phyloP scores from a whole-genome alignment of 2,329 filamentous ascomycete genomes.

The Trichophyton mentagrophytes region DNA sequence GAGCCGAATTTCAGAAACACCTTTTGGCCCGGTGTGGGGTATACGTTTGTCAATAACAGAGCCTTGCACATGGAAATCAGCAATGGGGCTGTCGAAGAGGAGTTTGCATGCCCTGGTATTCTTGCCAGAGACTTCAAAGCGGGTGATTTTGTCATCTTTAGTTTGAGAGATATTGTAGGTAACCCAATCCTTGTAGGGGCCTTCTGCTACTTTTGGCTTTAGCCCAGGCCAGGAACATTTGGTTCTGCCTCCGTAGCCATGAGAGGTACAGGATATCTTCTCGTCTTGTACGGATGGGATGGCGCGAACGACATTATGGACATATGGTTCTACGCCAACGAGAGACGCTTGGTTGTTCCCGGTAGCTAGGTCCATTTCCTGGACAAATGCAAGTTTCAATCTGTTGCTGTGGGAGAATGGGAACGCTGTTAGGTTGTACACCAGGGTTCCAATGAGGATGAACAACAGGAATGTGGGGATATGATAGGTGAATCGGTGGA shows the following conservation, averaged over 20 bases:
- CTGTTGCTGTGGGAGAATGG: conserved; percentile 71
- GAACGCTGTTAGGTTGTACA: conserved; percentile 79
- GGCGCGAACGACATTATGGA: conserved; percentile 52
- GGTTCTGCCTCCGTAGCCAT: conserved; percentile 29
- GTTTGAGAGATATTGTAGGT: conserved; percentile 47
- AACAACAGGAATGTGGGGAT: conserved; percentile 63
- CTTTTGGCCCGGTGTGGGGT: conserved; percentile 48
- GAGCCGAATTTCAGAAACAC: conserved; percentile 56
- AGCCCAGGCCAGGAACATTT: conserved; percentile 63
- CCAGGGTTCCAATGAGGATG: conserved; percentile 59
- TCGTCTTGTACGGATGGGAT: conserved; percentile 60
- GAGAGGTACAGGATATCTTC: conserved; percentile 40
- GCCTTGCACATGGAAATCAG: conserved; percentile 50
- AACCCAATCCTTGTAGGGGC: conserved; percentile 49
- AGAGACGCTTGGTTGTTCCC: conserved; percentile 59
- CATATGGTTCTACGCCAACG: conserved; percentile 53
- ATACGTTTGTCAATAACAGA: conserved; percentile 49
- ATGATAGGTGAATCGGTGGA: conserved; percentile 76
- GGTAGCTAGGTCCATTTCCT: conserved; percentile 63
- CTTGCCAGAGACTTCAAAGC: conserved; percentile 53
- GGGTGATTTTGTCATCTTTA: conserved; percentile 37
- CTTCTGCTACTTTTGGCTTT: conserved; percentile 48
- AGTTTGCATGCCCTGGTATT: conserved; percentile 73
- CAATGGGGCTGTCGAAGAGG: conserved; percentile 55
- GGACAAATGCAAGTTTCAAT: conserved; percentile 78